Evolutionary conservation across 108 stramenopile species (phyloP).

Genomic region (Mediolabrus comicus): DNA sequence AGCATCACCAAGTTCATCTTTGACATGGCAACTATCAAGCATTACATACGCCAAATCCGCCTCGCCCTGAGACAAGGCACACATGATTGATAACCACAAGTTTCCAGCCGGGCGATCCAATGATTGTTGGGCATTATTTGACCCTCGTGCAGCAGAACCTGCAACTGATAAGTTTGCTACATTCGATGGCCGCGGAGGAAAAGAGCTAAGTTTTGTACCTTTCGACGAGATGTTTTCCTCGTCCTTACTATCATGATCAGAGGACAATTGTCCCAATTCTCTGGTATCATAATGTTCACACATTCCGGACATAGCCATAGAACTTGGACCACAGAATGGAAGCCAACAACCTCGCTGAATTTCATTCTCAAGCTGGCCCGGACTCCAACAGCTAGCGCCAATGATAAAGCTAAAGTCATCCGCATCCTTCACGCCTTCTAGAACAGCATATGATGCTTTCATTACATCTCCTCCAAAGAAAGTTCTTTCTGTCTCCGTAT

Average conservation of each 20-base stretch:
- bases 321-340: constrained; percentile 64
- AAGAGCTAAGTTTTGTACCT: constrained; percentile 21
- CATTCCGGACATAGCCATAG: constrained; percentile 65
- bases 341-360: constrained; percentile 83
- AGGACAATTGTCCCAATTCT: constrained; percentile 1
- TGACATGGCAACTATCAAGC: constrained; percentile 32
- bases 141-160: constrained; percentile 4
- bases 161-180: background rate
- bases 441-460: constrained; percentile 64
- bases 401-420: constrained; percentile 79
- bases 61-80: constrained; percentile 74
- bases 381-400: constrained; percentile 75
- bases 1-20: constrained; percentile 38
- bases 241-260: background rate
- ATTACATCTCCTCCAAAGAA: constrained; percentile 71
- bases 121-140: constrained; percentile 10
- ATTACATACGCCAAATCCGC: constrained; percentile 65
- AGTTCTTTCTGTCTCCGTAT: constrained; percentile 33
- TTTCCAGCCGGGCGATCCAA: constrained; percentile 51
- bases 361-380: constrained; percentile 76
- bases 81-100: constrained; percentile 84
- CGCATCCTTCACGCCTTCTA: constrained; percentile 48
- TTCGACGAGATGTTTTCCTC: background rate
- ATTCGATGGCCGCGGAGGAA: constrained; percentile 41
- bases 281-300: constrained; percentile 53